Base-by-base conservation (phyloP, 140 eudicot genomes). In the Stevia rebaudiana region DNA sequence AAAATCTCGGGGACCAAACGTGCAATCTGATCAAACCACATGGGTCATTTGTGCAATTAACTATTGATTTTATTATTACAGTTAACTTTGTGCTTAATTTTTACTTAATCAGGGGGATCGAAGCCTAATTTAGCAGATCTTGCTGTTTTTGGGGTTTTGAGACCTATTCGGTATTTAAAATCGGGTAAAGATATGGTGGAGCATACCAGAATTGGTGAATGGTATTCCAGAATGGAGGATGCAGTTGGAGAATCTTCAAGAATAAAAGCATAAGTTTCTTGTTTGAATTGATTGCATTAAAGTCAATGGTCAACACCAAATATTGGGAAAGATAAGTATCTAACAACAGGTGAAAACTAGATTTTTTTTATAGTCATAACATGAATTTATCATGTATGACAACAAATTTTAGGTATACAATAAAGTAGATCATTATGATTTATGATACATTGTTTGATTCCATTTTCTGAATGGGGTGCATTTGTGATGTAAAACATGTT, bases 171-270 rank as follows among this genome's bases (percentile, higher is more conserved):
- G 25, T 40, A 56, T 12, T 56, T 56, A 16, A 31, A 33, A 43
- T 56, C 63, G 8, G 63, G 63, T 16, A 56, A 31, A 56, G 63
- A 56, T 56, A 56, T 56, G 63, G 63, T 56, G 63, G 63, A 56
- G 43, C 43, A 56, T 39, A 56, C 63, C 43, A 56, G 63, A 30
- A 56, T 56, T 30, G 63, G 63, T 56, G 43, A 56, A 5, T 56
- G 63, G 63, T 56, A 28, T 24, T 56, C 63, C 24, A 56, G 63
- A 56, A 56, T 56, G 63, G 63, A 56, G 43, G 11, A 10, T 31
- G 63, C 43, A n/a, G 63, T 56, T 15, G 63, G 63, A 31, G 23
- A 56, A 56, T 56, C 63, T 56, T 56, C 63, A 56, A 56, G 63
- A 56, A 56, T 56, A 56, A 56, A 56, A n/a, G 3, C 43, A 7